phyloP scores from a whole-genome alignment of 2,329 filamentous ascomycete species.

The Fusarium stilboides region DNA sequence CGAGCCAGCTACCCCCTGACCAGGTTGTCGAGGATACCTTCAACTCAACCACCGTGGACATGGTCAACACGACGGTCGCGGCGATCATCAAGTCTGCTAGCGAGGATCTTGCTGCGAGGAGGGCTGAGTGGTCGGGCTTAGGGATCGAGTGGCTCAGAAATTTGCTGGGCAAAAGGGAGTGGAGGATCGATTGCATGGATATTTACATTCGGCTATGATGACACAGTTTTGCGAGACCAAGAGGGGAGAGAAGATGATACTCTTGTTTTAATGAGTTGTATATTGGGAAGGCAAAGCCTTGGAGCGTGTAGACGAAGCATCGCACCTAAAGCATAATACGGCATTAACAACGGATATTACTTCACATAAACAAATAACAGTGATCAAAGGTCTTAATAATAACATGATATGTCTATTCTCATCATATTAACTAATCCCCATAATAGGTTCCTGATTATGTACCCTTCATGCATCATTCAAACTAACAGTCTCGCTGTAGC shows the following conservation, averaged over 20 bases:
- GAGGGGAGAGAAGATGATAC: neutral
- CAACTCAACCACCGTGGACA: conserved; percentile 66
- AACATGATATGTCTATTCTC: conserved; percentile 42
- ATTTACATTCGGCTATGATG: conserved; percentile 81
- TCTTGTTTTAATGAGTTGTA: conserved; percentile 18
- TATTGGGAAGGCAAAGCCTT: conserved; percentile 13
- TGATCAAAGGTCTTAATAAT: neutral
- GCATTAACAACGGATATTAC: conserved; percentile 16
- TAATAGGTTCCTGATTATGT: conserved; percentile 42
- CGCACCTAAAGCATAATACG: conserved; percentile 3
- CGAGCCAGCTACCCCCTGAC: conserved; percentile 47
- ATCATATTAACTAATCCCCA: conserved; percentile 29
- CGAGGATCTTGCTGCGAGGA: conserved; percentile 70
- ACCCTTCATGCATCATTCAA: conserved; percentile 45
- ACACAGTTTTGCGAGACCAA: neutral
- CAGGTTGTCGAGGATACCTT: conserved; percentile 54
- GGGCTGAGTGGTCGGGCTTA: conserved; percentile 79
- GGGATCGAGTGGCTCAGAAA: conserved; percentile 90
- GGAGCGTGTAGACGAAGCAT: neutral
- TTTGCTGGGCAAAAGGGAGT: conserved; percentile 85
- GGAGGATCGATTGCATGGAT: conserved; percentile 92
- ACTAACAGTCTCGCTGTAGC: conserved; percentile 40
- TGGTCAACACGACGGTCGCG: conserved; percentile 78
- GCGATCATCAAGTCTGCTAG: conserved; percentile 77
- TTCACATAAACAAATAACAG: conserved; percentile 7